Conservation (phyloP, 768 basidiomycete species). For the Dacryopinax primogenitus region DNA sequence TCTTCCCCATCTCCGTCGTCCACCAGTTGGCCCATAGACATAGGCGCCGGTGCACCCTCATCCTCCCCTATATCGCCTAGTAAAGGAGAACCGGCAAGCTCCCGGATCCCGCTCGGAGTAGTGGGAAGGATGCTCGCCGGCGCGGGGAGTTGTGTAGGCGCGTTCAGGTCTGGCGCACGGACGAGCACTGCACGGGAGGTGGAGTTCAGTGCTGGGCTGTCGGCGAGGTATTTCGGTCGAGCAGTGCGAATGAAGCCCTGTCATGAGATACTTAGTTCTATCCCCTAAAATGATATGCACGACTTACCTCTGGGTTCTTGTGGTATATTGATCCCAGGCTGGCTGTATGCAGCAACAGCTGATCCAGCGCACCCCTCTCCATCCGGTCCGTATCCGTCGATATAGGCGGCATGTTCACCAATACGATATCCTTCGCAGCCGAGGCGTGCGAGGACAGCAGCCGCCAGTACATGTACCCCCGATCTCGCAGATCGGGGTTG, state of each 20-base stretch:
- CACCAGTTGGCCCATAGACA: slow-evolving; percentile 1
- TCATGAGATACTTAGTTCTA: slow-evolving; percentile 4
- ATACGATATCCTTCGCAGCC: slow-evolving; percentile 77
- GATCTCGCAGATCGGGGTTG: slow-evolving; percentile 91
- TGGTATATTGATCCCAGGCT: slow-evolving; percentile 94
- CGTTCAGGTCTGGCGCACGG: slow-evolving; percentile 35
- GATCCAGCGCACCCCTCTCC: slow-evolving; percentile 93
- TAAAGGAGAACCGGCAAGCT: neutral
- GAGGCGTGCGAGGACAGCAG: slow-evolving; percentile 85
- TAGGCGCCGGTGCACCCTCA: neutral
- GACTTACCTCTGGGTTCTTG: slow-evolving; percentile 80
- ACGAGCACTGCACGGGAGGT: slow-evolving; percentile 64
- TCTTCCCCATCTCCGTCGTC: slow-evolving; percentile 31
- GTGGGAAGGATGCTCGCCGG: slow-evolving; percentile 21
- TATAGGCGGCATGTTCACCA: slow-evolving; percentile 87
- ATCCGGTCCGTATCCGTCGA: slow-evolving; percentile 97
- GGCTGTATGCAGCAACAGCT: slow-evolving; percentile 83
- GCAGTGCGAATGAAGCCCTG: slow-evolving; percentile 83
- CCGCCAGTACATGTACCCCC: slow-evolving; percentile 99
- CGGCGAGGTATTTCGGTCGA: slow-evolving; percentile 62
- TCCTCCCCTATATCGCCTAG: neutral
- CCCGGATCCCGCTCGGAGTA: slow-evolving; percentile 9
- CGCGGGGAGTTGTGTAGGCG: slow-evolving; percentile 16
- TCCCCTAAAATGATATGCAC: neutral
- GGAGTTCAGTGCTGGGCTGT: slow-evolving; percentile 80